A percentile compares a stretch with the other conserved stretches of the same genome.
Evolutionary conservation across 2,329 filamentous ascomycete species (phyloP).

Genomic region (Aspergillus alliaceus): DNA sequence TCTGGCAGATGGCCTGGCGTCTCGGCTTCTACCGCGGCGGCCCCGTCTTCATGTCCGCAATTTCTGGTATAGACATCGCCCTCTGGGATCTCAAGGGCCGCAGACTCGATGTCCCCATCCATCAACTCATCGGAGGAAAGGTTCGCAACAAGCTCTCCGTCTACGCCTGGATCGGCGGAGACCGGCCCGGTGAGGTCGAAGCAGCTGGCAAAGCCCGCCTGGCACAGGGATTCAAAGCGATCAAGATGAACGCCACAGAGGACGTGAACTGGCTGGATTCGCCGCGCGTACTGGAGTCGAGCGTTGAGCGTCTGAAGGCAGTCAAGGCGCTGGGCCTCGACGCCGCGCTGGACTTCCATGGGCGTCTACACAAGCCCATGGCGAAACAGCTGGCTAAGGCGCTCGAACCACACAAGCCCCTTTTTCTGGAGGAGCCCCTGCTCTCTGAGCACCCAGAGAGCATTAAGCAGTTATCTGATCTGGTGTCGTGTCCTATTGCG

Average conservation of each 20-base stretch:
- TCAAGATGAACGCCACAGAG: conserved; percentile 80
- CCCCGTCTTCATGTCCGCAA: conserved; percentile 76
- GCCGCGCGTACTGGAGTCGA: conserved; percentile 61
- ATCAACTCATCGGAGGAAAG: conserved; percentile 73
- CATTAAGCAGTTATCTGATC: conserved; percentile 60
- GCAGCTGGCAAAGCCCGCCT: conserved; percentile 53
- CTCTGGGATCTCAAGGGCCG: conserved; percentile 75
- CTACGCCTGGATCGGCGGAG: conserved; percentile 78
- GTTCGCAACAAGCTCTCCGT: conserved; percentile 68
- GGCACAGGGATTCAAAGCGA: conserved; percentile 40
- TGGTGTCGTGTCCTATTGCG: conserved; percentile 65
- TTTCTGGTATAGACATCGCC: conserved; percentile 76
- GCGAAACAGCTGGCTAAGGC: conserved; percentile 70
- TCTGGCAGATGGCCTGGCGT: conserved; percentile 75
- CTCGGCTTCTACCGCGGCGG: conserved; percentile 75
- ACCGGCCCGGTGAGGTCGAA: conserved; percentile 67
- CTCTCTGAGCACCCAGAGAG: conserved; percentile 68
- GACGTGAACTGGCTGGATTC: conserved; percentile 77
- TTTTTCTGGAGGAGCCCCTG: conserved; percentile 77
- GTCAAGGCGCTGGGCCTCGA: conserved; percentile 72
- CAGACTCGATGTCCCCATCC: conserved; percentile 65
- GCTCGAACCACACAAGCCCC: conserved; percentile 65
- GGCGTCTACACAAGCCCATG: conserved; percentile 76
- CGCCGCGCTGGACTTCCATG: conserved; percentile 75
- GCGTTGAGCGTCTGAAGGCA: conserved; percentile 65